These are phyloP conservation scores for Aspergillus carbonarius DNA, from an alignment of 2,329 filamentous ascomycete genomes.

Conservation along the genomic window DNA sequence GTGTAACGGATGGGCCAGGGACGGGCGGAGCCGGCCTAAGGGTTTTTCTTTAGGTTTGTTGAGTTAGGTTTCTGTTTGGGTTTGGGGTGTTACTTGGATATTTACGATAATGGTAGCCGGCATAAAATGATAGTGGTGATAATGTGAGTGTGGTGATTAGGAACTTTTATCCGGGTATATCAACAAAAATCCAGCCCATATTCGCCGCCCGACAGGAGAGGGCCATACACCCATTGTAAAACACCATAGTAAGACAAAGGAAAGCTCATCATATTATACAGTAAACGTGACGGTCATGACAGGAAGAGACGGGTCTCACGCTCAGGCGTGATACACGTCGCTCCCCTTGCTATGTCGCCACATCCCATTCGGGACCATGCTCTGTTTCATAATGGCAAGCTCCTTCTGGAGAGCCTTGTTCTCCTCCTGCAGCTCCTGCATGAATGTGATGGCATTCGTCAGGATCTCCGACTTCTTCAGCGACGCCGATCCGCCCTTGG, in stretches of 20 bases:
- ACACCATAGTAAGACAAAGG: neutral
- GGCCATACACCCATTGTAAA: neutral
- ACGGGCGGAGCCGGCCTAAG: neutral
- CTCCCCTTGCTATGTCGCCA: conserved; percentile 23
- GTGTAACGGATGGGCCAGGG: neutral
- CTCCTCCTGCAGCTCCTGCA: conserved; percentile 37
- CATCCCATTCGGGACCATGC: conserved; percentile 24
- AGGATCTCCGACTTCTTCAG: conserved; percentile 42
- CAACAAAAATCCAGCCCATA: neutral
- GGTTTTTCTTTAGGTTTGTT: neutral
- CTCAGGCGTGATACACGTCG: conserved; percentile 7
- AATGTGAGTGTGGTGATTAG: conserved; percentile 1
- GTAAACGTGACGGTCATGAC: conserved; percentile 8
- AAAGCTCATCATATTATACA: conserved; percentile 9
- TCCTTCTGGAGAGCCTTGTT: conserved; percentile 36
- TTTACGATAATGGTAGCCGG: too few relatives aligned
- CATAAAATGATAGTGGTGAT: neutral
- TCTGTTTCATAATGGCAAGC: conserved; percentile 30
- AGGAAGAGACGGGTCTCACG: neutral
- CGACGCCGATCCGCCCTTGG: conserved; percentile 31
- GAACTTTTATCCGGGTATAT: conserved; percentile 9
- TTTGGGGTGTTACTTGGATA: neutral
- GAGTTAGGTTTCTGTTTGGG: neutral
- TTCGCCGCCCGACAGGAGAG: conserved; percentile 9
- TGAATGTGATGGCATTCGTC: conserved; percentile 37